A percentile compares a stretch with the other conserved stretches of the same genome.
phyloP scores from a whole-genome alignment of 1,139 yeast genomes.

The Kodamaea derodonti region DNA sequence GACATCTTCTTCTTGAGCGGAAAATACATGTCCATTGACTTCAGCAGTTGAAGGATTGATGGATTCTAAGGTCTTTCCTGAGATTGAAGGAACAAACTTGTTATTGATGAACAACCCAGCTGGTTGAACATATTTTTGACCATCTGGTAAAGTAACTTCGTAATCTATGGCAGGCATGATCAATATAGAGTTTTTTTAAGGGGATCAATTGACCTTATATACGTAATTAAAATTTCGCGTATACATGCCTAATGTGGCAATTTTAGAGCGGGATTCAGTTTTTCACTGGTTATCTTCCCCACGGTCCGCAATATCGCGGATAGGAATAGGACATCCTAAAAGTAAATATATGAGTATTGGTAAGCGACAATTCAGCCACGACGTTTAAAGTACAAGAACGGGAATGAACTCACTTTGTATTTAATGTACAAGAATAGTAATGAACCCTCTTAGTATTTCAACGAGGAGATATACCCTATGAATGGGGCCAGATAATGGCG shows the following conservation, averaged over 20 bases:
- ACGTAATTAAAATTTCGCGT: neutral
- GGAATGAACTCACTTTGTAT: too few relatives aligned
- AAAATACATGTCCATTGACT: constrained; percentile 59
- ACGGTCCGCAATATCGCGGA: neutral
- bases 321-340: neutral
- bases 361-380: too few relatives aligned
- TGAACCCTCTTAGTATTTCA: too few relatives aligned
- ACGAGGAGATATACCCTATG: too few relatives aligned
- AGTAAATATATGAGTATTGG: neutral
- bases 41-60: constrained; percentile 69
- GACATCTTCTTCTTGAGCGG: constrained; percentile 67
- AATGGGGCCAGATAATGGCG: too few relatives aligned
- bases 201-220: neutral
- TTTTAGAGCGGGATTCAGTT: neutral
- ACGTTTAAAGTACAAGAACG: too few relatives aligned
- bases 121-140: constrained; percentile 56
- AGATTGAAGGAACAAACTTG: constrained; percentile 61
- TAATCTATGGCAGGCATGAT: constrained; percentile 19
- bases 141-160: constrained; percentile 54
- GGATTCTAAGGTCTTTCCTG: constrained; percentile 61
- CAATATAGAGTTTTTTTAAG: neutral
- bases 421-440: too few relatives aligned
- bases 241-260: neutral
- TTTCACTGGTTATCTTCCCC: neutral
- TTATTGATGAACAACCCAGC: constrained; percentile 80